Evolutionary conservation across 2,329 filamentous ascomycete genomes (phyloP).

Genomic region (Fusarium piperis): DNA sequence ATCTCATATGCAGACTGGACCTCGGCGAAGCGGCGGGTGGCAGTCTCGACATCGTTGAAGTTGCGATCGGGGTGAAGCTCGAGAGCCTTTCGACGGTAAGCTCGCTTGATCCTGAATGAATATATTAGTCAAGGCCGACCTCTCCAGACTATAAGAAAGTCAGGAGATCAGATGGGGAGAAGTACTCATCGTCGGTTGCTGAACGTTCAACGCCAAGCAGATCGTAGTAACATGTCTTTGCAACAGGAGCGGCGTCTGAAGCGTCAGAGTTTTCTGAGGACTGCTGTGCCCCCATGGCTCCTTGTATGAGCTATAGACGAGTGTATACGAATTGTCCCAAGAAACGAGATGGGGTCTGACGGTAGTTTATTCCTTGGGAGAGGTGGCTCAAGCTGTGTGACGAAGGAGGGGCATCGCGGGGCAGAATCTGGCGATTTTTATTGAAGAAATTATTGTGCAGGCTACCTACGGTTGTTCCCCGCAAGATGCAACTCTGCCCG

Average conservation of each 20-base stretch:
- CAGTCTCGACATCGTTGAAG: constrained; percentile 82
- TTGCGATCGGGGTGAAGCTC: constrained; percentile 97
- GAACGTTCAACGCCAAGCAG: constrained; percentile 77
- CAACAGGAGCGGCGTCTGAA: constrained; percentile 50
- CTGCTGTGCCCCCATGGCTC: constrained; percentile 65
- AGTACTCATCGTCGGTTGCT: constrained; percentile 84
- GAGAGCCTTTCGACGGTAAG: constrained; percentile 89
- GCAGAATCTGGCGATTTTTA: constrained; percentile 17
- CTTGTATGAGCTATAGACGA: background rate
- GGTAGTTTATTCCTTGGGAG: constrained; percentile 7
- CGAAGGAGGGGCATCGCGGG: constrained; percentile 34
- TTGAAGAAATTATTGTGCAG: constrained; percentile 8
- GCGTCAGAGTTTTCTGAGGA: constrained; percentile 55
- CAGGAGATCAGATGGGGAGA: background rate
- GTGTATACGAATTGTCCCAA: background rate
- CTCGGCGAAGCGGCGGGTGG: constrained; percentile 89
- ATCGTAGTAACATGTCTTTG: constrained; percentile 86
- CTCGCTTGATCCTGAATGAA: constrained; percentile 80
- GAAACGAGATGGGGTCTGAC: background rate
- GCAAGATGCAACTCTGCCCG: constrained; percentile 11
- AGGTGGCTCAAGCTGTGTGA: constrained; percentile 3
- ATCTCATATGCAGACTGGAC: constrained; percentile 94
- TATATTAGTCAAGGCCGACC: background rate
- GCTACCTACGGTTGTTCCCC: constrained; percentile 3
- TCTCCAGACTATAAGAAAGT: background rate